Evolutionary conservation across 176 grass and related monocot species (phyloP).

Genomic region (Cymbopogon citratus): DNA sequence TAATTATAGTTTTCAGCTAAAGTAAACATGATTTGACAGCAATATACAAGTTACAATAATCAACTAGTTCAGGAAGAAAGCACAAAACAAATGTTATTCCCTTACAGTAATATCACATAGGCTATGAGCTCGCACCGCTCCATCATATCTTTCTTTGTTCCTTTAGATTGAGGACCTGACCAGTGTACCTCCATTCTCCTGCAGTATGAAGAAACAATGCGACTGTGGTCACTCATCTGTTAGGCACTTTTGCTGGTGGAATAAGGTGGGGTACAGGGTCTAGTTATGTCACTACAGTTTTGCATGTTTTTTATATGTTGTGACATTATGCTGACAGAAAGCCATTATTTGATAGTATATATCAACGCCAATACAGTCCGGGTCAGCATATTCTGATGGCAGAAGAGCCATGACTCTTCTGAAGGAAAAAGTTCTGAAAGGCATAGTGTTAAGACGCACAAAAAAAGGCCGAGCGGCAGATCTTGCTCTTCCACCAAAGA

Average conservation of each 20-base stretch:
- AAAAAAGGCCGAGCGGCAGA: slow-evolving; percentile 91
- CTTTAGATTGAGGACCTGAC: slow-evolving; percentile 29
- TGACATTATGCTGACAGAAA: slow-evolving; percentile 11
- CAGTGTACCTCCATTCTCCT: slow-evolving; percentile 12
- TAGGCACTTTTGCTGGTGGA: slow-evolving; percentile 99
- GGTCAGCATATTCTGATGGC: slow-evolving; percentile 30
- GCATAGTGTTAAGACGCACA: slow-evolving; percentile 80
- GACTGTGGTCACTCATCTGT: slow-evolving; percentile 80
- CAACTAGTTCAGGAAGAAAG: neutral
- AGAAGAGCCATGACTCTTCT: slow-evolving; percentile 67
- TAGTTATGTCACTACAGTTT: neutral
- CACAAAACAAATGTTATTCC: neutral
- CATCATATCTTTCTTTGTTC: neutral
- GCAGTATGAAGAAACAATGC: slow-evolving; percentile 61
- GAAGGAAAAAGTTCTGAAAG: slow-evolving; percentile 83
- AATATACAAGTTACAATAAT: neutral
- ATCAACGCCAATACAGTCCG: slow-evolving; percentile 55
- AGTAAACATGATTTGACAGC: slow-evolving; percentile 2
- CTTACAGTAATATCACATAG: neutral
- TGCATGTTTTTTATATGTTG: neutral
- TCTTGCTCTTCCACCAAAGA: slow-evolving; percentile 83
- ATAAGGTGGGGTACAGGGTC: slow-evolving; percentile 51
- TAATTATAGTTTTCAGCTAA: neutral
- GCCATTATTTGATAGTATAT: slow-evolving; percentile 56
- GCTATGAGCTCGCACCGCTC: neutral